Conservation (phyloP, 768 basidiomycete species). For the Russula virescens region DNA sequence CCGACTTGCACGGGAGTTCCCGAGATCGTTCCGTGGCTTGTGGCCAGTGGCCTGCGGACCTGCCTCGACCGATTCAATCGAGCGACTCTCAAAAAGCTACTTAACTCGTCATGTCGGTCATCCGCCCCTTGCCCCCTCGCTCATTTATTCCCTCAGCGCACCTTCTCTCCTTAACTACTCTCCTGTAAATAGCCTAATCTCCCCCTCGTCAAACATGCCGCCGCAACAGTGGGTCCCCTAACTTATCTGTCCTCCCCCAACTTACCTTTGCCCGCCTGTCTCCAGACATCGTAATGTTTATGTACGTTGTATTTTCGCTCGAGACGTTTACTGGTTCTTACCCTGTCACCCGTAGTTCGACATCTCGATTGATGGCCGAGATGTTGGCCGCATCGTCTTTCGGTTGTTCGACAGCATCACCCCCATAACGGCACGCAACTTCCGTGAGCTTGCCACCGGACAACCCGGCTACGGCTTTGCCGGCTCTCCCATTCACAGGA, state of each 20-base stretch:
- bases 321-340: neutral
- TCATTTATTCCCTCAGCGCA: neutral
- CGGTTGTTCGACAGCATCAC: conserved; percentile 50
- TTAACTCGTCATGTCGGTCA: conserved; percentile 13
- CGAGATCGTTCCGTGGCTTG: conserved; percentile 2
- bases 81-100: conserved; percentile 13
- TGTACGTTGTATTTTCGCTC: conserved; percentile 3
- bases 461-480: conserved; percentile 43
- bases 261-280: neutral
- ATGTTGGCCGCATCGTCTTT: conserved; percentile 43
- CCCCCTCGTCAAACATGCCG: neutral
- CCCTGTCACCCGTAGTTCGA: conserved; percentile 29
- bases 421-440: conserved; percentile 46
- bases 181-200: neutral
- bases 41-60: neutral
- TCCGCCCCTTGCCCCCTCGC: conserved; percentile 7
- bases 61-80: neutral
- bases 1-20: conserved; percentile 4
- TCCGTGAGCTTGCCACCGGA: conserved; percentile 52
- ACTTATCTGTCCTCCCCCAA: neutral
- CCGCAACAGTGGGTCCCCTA: neutral
- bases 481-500: conserved; percentile 47
- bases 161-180: neutral
- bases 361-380: conserved; percentile 29
- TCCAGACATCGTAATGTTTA: conserved; percentile 16